These are phyloP conservation scores for Aquilaria yunnanensis DNA, from an alignment of 345 rosid species.

Conservation along the genomic window DNA sequence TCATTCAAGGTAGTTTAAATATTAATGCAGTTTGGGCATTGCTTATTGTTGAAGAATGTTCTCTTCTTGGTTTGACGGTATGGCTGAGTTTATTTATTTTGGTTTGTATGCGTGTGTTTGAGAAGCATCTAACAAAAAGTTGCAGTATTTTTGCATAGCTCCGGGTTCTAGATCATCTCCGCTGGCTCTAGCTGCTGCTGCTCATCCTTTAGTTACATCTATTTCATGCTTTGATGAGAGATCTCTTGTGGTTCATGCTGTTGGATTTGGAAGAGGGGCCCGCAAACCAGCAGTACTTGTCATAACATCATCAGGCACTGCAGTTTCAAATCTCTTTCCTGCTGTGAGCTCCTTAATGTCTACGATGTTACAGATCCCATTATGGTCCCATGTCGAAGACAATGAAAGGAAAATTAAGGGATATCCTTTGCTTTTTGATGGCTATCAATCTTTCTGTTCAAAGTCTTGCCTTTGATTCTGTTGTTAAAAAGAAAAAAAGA, in stretches of 20 bases:
- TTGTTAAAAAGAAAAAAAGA: no score
- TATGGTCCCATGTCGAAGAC: no score
- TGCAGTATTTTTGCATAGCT: slow-evolving; percentile 91
- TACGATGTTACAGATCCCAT: no score
- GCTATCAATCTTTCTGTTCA: no score
- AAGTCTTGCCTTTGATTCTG: no score
- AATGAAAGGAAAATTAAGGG: no score
- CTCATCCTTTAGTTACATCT: slow-evolving; percentile 68
- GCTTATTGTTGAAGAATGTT: slow-evolving; percentile 83
- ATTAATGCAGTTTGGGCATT: slow-evolving; percentile 90
- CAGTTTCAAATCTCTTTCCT: slow-evolving; percentile 96
- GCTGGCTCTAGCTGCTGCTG: slow-evolving; percentile 87
- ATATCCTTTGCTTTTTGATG: no score
- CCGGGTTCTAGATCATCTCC: slow-evolving; percentile 98
- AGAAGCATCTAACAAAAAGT: slow-evolving; percentile 32
- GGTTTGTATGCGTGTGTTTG: slow-evolving; percentile 23
- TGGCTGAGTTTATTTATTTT: slow-evolving; percentile 22
- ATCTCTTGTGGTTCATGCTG: slow-evolving; percentile 89
- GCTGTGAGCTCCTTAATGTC: slow-evolving; percentile 36
- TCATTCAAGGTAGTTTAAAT: slow-evolving; percentile 40
- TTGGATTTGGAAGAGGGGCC: slow-evolving; percentile 90
- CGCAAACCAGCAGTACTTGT: slow-evolving; percentile 61
- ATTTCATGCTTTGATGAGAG: slow-evolving; percentile 92
- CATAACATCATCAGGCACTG: slow-evolving; percentile 95
- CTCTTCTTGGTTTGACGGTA: slow-evolving; percentile 88